Evolutionary conservation across 306 rosid genomes (phyloP), one percentile per base, ranked within the genome.

Genomic region (Trifolium repens): DNA sequence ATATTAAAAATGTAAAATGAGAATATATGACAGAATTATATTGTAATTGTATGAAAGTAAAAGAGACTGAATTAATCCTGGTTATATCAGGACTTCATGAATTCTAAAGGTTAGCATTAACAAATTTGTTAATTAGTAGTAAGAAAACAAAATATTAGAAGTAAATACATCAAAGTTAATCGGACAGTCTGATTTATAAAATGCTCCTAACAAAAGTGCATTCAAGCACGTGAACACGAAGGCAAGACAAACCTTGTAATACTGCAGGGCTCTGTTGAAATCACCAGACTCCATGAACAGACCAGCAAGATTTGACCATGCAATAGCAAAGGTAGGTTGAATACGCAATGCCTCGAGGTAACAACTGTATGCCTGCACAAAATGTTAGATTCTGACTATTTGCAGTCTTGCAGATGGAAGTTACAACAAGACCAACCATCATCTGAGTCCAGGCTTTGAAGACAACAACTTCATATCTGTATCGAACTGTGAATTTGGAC

Each of bases 291-390:
- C 99, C 99, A 96, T 96, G 80, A 90, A 90, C 73, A 96, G 89
- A 77, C 99, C 99, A 71, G 99, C 99, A 83, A 96, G 96, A 92
- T 96, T 96, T 69, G 99, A 96, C 99, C 99, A 96, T 40, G 98
- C 99, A 66, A 96, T 96, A 35, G 99, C 99, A 83, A 92, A 96
- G 58, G 91, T 83, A 11, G 99, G 99, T 79, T 92, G 99, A 71
- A 96, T 90, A 79, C 92, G 98, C 79, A 96, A 50, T 53, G 99
- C 99, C 87, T 96, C 99, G 2, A 96, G 91, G 84, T 96, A 96
- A 88, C 99, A 96, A 75, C 93, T 90, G 91, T 92, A 96, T 83
- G 99, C 99, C 99, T 96, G 96, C 97, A 96, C 85, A 92, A 87
- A 90, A 93, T 82, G 93, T 89, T 94, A 94, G 90, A 87, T 82